Base-by-base conservation (phyloP, 768 basidiomycete species). In the Phaeolepiota aurea region DNA sequence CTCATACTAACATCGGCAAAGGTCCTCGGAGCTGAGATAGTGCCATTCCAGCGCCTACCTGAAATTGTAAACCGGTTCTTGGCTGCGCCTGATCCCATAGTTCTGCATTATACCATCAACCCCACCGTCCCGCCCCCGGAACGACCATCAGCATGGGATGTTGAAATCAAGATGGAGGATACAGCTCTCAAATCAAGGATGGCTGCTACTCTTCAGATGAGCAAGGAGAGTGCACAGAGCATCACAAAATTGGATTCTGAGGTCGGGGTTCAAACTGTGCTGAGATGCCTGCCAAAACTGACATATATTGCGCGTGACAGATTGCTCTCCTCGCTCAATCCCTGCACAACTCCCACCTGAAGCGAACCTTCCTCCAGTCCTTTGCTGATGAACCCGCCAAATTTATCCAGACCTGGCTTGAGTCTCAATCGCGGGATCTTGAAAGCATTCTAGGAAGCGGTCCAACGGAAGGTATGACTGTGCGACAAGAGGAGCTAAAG, bases 391-490 rank as follows among this genome's bases (percentile, higher is more conserved):
- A 91, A 37, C 88, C 93, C 5, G 68, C 79, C 4, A 69, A 71
- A 47, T 87, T 97, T 56, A 85, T 92, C 42, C 84, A 92, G 53
- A 84, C 78, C 2, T 96, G 90, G 90, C 58, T 97, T 13, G 85
- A 86, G 50, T 91, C 87, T 2, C 93, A 97, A 57, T 87, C 90
- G 35, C 74, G 89, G 11, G 93, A 97, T 61, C 59, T 97, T 32
- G 89, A 93, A 62, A 84, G 77, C 43, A 71, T 93, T 43, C 69
- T 96, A n/a, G 90, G 89, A 20, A 88, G 84, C 55, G 90, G 89
- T 1, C 78, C 84, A 2, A 81, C 77, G 28, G 85, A 87, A 48
- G 85, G 84, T 19, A 70, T 77, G 54, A 79, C 79, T 2, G 74
- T 93, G 7, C 65, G 87, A n/a, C 87, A 87, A 43, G 91, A 94